A percentile compares a stretch with the other conserved stretches of the same genome.
phyloP scores from a whole-genome alignment of 169 alveolate genomes.

The Fabrea salina region DNA sequence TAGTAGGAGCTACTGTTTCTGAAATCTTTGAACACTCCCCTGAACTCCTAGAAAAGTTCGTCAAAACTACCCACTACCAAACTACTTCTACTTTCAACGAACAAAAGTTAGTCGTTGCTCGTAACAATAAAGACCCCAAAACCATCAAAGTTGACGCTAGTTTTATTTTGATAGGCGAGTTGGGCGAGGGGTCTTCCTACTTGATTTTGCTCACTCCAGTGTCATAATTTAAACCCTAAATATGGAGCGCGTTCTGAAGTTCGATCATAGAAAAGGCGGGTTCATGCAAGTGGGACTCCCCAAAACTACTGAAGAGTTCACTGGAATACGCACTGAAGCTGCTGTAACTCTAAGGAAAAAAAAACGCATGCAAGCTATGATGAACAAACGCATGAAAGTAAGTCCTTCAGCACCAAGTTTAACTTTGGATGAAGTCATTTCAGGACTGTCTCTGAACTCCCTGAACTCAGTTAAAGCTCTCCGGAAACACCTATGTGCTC shows the following conservation, averaged over 20 bases:
- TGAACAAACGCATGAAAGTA: neutral
- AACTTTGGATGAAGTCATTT: neutral
- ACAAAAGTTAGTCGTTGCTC: neutral
- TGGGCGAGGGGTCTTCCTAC: neutral
- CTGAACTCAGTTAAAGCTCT: neutral
- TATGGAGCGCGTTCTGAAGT: neutral
- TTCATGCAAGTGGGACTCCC: neutral
- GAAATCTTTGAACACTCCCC: constrained; percentile 8
- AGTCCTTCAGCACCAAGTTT: neutral
- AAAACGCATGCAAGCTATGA: neutral
- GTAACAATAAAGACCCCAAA: neutral
- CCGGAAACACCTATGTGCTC: neutral
- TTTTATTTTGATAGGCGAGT: neutral
- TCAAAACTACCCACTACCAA: neutral
- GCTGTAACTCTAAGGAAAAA: neutral
- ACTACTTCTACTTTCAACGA: neutral
- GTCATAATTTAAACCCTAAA: too few species aligned
- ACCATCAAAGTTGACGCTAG: neutral
- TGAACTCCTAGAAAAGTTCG: constrained; percentile 7
- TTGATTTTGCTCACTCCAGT: neutral
- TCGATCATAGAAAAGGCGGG: neutral
- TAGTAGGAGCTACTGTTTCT: constrained; percentile 12
- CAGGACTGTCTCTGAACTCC: neutral
- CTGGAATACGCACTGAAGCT: neutral
- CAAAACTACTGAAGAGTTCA: neutral